These are phyloP conservation scores for Rhodotorula sp. DNA, from an alignment of 1,284 basidiomycete species.

Conservation along the genomic window DNA sequence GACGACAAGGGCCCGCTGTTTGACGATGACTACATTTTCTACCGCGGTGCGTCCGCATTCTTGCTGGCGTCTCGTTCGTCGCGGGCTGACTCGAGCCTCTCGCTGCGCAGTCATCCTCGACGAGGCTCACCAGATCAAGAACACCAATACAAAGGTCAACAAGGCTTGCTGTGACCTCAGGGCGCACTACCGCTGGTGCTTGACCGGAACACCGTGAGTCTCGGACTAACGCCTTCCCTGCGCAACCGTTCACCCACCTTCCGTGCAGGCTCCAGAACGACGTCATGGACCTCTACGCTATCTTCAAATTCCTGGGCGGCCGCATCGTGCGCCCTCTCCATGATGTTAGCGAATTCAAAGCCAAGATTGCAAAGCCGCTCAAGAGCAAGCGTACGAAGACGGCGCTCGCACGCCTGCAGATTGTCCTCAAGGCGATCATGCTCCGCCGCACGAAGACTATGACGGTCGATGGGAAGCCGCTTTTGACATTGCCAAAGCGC, in stretches of 20 bases:
- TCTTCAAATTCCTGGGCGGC: constrained; percentile 77
- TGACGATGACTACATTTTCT: constrained; percentile 51
- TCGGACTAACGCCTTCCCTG: background rate
- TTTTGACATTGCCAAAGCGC: constrained; percentile 79
- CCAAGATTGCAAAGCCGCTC: constrained; percentile 31
- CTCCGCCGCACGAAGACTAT: constrained; percentile 80
- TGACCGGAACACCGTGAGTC: constrained; percentile 49
- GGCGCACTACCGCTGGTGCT: constrained; percentile 63
- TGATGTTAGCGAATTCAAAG: constrained; percentile 66
- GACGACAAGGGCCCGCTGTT: constrained; percentile 65
- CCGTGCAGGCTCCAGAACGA: constrained; percentile 63
- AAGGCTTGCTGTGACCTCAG: constrained; percentile 75
- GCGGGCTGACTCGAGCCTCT: too few species aligned
- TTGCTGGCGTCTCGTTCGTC: background rate
- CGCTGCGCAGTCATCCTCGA: constrained; percentile 52
- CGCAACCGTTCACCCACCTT: too few species aligned
- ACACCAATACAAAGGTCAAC: constrained; percentile 67
- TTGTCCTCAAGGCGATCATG: constrained; percentile 84
- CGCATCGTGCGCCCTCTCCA: constrained; percentile 68
- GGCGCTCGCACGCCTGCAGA: constrained; percentile 51
- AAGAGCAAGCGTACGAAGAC: constrained; percentile 39
- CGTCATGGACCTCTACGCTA: constrained; percentile 82
- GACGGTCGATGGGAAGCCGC: constrained; percentile 72
- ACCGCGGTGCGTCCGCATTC: constrained; percentile 21
- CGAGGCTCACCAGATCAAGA: constrained; percentile 98